phyloP scores from a whole-genome alignment of 2,329 filamentous ascomycete species.

The Neopestalotiopsis sp. region DNA sequence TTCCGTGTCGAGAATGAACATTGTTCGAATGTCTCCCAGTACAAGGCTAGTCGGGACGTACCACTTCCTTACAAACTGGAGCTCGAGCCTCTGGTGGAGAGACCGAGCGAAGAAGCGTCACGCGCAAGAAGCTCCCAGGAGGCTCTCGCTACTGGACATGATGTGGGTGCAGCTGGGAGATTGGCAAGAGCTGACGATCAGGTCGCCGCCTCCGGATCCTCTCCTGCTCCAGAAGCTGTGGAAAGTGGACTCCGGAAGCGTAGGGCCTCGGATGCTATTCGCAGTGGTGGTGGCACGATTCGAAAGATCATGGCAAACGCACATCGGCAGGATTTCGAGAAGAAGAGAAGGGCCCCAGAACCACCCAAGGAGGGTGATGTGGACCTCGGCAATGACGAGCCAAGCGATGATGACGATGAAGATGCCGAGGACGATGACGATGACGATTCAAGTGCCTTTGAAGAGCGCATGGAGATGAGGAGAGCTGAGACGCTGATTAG shows the following conservation, averaged over 20 bases:
- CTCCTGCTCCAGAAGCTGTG: constrained; percentile 20
- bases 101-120: constrained; percentile 40
- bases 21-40: constrained; percentile 87
- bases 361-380: constrained; percentile 38
- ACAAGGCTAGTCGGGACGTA: constrained; percentile 87
- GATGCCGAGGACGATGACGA: constrained; percentile 39
- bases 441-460: constrained; percentile 27
- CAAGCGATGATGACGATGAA: constrained; percentile 36
- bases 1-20: constrained; percentile 98
- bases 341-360: constrained; percentile 63
- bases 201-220: constrained; percentile 8
- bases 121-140: constrained; percentile 20
- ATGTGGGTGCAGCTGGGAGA: not conserved
- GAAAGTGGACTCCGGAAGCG: constrained; percentile 30
- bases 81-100: constrained; percentile 50
- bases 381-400: constrained; percentile 41
- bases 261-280: constrained; percentile 25
- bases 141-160: constrained; percentile 1
- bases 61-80: constrained; percentile 78
- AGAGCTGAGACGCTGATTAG: constrained; percentile 28
- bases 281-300: constrained; percentile 44
- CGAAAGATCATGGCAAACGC: constrained; percentile 78
- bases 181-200: not conserved
- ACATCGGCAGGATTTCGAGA: constrained; percentile 91
- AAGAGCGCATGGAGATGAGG: constrained; percentile 32